phyloP scores from a whole-genome alignment of 2,329 filamentous ascomycete species.

The Fusarium sp. region DNA sequence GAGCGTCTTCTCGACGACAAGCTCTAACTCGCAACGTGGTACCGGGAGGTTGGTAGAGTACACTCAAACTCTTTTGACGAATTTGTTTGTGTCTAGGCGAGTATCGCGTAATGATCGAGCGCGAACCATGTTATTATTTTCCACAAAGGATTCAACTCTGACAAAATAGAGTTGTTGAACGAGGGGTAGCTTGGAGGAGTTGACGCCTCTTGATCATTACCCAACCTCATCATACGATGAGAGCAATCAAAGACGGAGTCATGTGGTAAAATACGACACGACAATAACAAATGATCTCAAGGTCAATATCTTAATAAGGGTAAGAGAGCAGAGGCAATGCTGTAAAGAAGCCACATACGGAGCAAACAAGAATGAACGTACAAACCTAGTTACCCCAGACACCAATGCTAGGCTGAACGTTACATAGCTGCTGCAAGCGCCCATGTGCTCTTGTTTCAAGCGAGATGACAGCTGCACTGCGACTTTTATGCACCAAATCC shows the following conservation, averaged over 20 bases:
- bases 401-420: constrained; percentile 1
- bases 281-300: background rate
- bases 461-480: constrained; percentile 28
- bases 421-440: constrained; percentile 11
- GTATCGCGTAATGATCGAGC: background rate
- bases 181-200: background rate
- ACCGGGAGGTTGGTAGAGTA: constrained; percentile 14
- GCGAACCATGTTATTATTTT: constrained; percentile 3
- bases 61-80: constrained; percentile 5
- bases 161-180: background rate
- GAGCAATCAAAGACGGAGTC: background rate
- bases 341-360: background rate
- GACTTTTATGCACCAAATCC: constrained; percentile 8
- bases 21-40: constrained; percentile 5
- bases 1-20: constrained; percentile 4
- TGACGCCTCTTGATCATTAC: background rate
- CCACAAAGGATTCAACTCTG: background rate
- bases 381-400: constrained; percentile 22
- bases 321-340: background rate
- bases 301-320: background rate
- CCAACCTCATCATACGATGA: background rate
- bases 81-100: constrained; percentile 7
- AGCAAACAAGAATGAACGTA: constrained; percentile 5
- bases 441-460: constrained; percentile 27
- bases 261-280: background rate